Evolutionary conservation across 192 early-diverging fungal genomes (phyloP).

Genomic region (Coemansia umbellata): DNA sequence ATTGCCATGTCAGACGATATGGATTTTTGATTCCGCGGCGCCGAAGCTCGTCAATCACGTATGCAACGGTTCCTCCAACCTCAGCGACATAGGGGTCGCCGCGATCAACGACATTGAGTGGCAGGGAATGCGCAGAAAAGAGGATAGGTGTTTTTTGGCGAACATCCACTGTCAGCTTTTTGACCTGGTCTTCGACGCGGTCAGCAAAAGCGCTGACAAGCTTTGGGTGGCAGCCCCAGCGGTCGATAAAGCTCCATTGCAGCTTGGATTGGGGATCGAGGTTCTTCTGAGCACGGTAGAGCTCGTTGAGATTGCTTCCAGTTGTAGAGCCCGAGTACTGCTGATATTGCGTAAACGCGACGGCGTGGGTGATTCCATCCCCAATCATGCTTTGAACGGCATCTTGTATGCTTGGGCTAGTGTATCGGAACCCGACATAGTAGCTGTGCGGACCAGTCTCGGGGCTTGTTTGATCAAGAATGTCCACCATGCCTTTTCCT

Average conservation of each 20-base stretch:
- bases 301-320: conserved; percentile 87
- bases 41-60: conserved; percentile 67
- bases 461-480: conserved; percentile 70
- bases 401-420: conserved; percentile 67
- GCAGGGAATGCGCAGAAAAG: conserved; percentile 95
- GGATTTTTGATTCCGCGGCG: conserved; percentile 70
- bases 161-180: conserved; percentile 62
- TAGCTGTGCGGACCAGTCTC: conserved; percentile 81
- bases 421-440: conserved; percentile 94
- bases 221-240: conserved; percentile 86
- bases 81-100: conserved; percentile 88
- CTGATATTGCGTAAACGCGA: conserved; percentile 93
- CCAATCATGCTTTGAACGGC: conserved; percentile 74
- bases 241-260: conserved; percentile 93
- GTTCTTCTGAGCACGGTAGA: conserved; percentile 61
- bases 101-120: conserved; percentile 87
- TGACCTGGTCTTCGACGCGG: conserved; percentile 61
- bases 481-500: conserved; percentile 69
- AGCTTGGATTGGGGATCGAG: conserved; percentile 64
- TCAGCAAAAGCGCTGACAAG: conserved; percentile 79
- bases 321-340: conserved; percentile 97
- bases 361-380: conserved; percentile 77
- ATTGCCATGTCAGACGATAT: conserved; percentile 92
- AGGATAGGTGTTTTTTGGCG: conserved; percentile 75
- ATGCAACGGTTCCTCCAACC: conserved; percentile 78